These are phyloP conservation scores for Coniferiporia sulphurascens DNA, from an alignment of 1,284 basidiomycete genomes.

Conservation along the genomic window DNA sequence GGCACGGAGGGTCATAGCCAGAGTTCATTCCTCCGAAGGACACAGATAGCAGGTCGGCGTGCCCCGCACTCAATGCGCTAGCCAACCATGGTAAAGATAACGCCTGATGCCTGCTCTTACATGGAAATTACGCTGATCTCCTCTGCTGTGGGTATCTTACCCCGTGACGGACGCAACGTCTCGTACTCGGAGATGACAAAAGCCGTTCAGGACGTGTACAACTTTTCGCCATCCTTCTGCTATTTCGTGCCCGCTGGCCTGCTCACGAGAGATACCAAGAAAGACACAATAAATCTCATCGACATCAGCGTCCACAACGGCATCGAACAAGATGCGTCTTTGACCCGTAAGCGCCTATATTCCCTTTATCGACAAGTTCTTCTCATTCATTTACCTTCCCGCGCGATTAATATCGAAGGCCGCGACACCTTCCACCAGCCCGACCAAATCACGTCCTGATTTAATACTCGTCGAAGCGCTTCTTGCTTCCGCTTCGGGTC, in stretches of 20 bases:
- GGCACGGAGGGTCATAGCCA: conserved; percentile 66
- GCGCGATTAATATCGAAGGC: conserved; percentile 35
- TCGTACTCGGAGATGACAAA: conserved; percentile 52
- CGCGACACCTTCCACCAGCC: conserved; percentile 46
- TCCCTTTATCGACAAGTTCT: background rate
- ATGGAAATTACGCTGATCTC: background rate
- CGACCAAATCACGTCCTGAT: conserved; percentile 49
- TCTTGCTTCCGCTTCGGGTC: conserved; percentile 55
- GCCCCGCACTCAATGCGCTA: conserved; percentile 70
- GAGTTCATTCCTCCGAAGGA: conserved; percentile 51
- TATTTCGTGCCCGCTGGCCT: conserved; percentile 57
- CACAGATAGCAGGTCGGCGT: conserved; percentile 63
- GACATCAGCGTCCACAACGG: conserved; percentile 69
- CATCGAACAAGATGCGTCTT: conserved; percentile 74
- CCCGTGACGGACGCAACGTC: conserved; percentile 62
- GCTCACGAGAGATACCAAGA: conserved; percentile 49
- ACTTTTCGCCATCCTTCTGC: conserved; percentile 64
- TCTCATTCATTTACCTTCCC: background rate
- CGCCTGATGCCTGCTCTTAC: background rate
- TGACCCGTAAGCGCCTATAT: conserved; percentile 47
- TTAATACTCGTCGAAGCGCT: conserved; percentile 51
- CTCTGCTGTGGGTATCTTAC: conserved; percentile 50
- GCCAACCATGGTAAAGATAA: conserved; percentile 60
- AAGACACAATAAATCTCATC: conserved; percentile 55
- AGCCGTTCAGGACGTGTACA: conserved; percentile 52